Base-by-base conservation (phyloP, 2,329 filamentous ascomycete genomes). In the Ceratocystis cacaofunesta region DNA sequence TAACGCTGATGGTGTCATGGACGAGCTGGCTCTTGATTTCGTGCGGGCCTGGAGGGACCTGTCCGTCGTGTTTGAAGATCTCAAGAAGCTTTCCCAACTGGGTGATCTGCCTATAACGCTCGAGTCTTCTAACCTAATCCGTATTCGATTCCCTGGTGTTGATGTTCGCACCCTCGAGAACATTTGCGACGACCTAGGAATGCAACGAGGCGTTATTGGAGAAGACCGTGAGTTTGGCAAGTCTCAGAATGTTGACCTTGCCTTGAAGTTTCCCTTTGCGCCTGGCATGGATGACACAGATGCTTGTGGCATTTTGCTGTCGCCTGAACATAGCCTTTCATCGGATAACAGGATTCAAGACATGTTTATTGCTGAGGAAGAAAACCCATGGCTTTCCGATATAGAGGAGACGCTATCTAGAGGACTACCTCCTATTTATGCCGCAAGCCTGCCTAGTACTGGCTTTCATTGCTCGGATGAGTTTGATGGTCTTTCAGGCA, bases 121-220 rank as follows among this genome's bases (percentile, higher is more conserved):
- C 63, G 84, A 90, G 70, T 81, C 82, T 46, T 78, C 81, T 43
- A 84, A 84, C 1, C 82, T 83, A 0, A 77, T 96, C 3, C 85
- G 91, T 43, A 85, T 97, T 1, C 87, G 91, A 36, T 97, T 99
- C 72, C 91, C 92, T 0, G 94, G 94, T 2, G 92, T 94, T 68
- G 92, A 97, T 71, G 85, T 85, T 0, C 83, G 86, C 17, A 89
- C 89, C 0, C 88, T 96, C 0, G 90, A 95, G 72, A 79, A 81
- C 2, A 80, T 99, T 0, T 96, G 92, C 73, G 85, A 90, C 60
- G 94, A 99, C 73, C 81, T 95, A 10, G 89, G 88, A n/a, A 81
- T 99, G 6, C 84, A 86, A 68, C 82, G 90, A 64, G 94, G 94
- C 1, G 77, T 89, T 3, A 82, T 97, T 3, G 78, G 82, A 12